Evolutionary conservation across 2,329 filamentous ascomycete genomes (phyloP).

Genomic region (Podosphaera fusca): DNA sequence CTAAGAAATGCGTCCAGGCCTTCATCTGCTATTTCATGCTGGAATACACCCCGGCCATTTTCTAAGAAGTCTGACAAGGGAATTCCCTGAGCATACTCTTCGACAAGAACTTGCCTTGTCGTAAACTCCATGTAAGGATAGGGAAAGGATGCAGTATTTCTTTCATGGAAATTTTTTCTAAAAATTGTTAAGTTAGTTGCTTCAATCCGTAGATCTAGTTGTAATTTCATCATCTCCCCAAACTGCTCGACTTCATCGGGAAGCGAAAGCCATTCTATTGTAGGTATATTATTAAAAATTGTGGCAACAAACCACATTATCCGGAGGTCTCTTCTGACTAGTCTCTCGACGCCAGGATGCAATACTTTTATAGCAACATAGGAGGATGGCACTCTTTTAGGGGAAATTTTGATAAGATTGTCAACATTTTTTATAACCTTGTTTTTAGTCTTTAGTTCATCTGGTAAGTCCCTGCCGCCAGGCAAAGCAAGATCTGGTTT

Average conservation of each 20-base stretch:
- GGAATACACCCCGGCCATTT: constrained; percentile 77
- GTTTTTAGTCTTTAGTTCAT: constrained; percentile 33
- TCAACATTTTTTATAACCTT: constrained; percentile 66
- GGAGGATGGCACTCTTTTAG: constrained; percentile 62
- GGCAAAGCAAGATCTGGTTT: constrained; percentile 52
- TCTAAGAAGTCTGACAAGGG: constrained; percentile 76
- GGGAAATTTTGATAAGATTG: constrained; percentile 64
- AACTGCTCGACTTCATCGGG: constrained; percentile 89
- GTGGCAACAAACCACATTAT: constrained; percentile 90
- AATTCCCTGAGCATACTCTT: constrained; percentile 90
- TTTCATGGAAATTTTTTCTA: constrained; percentile 69
- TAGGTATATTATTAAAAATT: constrained; percentile 65
- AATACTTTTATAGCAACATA: constrained; percentile 94
- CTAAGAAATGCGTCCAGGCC: constrained; percentile 87
- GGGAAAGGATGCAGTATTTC: constrained; percentile 89
- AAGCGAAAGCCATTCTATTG: constrained; percentile 90
- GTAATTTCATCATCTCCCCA: constrained; percentile 96
- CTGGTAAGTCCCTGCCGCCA: constrained; percentile 30
- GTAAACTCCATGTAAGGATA: constrained; percentile 85
- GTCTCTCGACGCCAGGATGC: constrained; percentile 74
- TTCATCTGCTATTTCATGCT: constrained; percentile 83
- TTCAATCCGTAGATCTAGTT: constrained; percentile 44
- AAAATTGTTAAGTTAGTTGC: constrained; percentile 25
- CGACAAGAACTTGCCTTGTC: constrained; percentile 74
- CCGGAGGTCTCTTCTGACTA: constrained; percentile 68